Base-by-base conservation (phyloP, 768 basidiomycete species). In the Collybia nuda region DNA sequence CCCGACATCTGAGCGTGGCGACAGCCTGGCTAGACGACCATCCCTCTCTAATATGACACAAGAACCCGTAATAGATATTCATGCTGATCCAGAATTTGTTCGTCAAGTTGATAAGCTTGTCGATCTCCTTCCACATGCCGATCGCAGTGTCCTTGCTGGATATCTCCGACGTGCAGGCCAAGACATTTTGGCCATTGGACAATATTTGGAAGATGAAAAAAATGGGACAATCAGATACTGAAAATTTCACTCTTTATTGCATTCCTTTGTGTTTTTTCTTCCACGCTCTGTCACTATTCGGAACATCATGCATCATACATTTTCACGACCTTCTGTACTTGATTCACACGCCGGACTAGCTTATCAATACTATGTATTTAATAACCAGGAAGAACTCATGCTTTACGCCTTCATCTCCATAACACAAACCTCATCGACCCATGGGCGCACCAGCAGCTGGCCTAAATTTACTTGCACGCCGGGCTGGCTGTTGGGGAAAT, bases 191-290 rank as follows among this genome's bases (percentile, higher is more conserved):
- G 90, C 90, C n/a, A 90, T 93, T 57, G 88, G 88, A 14, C 86
- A 89, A 62, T 93, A 90, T 64, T 72, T 93, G 9, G 90, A 90
- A 56, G 90, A 93, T 55, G 87, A 90, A 63, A 86, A 85, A 70
- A 88, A 85, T 59, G 88, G 88, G 26, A 76, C 72, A 40, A 62
- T 90, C 42, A 56, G 57, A n/a, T 52, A 43, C 18, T 41, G 72
- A 74, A 51, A 61, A 49, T 54, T 56, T 51, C 49, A 62, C 50
- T 35, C 29, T n/a, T n/a, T 40, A 56, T 42, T 41, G 36, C 29
- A 35, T 23, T 57, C 47, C 24, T 52, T 58, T 49, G 22, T 40
- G n/a, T 50, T 41, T 23, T 50, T 50, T 49, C 48, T 23, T 48
- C 47, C 24, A 42, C 45, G 23, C 50, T 41, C 23, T 46, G 15